Base-by-base conservation (phyloP, 2,329 filamentous ascomycete genomes). In the Sphaerulina populicola region DNA sequence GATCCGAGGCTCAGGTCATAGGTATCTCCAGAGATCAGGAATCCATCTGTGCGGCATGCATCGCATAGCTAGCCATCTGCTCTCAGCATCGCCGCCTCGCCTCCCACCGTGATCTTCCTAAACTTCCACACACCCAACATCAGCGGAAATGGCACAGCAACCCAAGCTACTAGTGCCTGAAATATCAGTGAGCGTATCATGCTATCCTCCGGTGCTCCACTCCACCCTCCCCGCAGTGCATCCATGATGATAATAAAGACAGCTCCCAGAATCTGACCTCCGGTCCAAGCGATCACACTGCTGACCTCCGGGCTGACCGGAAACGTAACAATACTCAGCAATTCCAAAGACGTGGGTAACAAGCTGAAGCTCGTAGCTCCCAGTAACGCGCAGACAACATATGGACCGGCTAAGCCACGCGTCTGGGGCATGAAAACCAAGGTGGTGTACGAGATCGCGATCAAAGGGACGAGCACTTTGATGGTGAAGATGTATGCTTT, bases 221-320 rank as follows among this genome's bases (percentile, higher is more conserved):
- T 61, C 64, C 63, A 60, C 8, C 58, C 63, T 15, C 53, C 79
- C 57, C 80, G 79, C 55, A 97, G 74, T 14, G 84, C 86, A 66
- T 89, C 84, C 71, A 87, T 86, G 51, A 91, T 71, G 29, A 98
- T 72, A 62, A 96, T 86, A 64, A 96, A 95, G 27, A 90, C 70
- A 1, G 81, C 90, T 10, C 93, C 93, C 0, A 94, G 70, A 6
- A 96, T 69, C 72, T 97, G 91, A 0, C 93, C 91, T 5, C 85
- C 85, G 1, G 80, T 79, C 93, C 93, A 97, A 62, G 85, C 86
- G 18, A 94, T 74, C 27, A 86, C 88, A 55, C 81, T 86, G 0
- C 86, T 87, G 40, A 96, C 79, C 69, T 94, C 91, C 0, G 93
- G 90, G 37, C 82, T 84, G 23, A 94, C 81, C 0, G 93, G 93